Evolutionary conservation across 1,284 basidiomycete genomes (phyloP).

Genomic region (Leccinum solheimii): DNA sequence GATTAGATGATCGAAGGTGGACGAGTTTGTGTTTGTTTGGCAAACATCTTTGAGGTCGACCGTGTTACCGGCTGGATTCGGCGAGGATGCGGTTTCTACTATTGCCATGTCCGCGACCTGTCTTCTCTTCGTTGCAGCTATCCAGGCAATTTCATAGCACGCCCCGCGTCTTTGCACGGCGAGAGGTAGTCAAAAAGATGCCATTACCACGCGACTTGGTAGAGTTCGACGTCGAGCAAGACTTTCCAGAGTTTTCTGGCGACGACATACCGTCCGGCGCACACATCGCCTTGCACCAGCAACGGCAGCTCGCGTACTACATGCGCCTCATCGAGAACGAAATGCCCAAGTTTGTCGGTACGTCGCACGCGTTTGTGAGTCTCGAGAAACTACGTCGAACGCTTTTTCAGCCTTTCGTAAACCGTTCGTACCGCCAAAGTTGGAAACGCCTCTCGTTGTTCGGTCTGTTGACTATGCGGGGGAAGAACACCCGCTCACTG

Average conservation of each 20-base stretch:
- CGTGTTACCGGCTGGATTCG: background rate
- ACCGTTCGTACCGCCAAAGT: slow-evolving; percentile 66
- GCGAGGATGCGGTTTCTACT: slow-evolving; percentile 21
- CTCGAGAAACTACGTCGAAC: slow-evolving; percentile 12
- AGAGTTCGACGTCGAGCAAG: slow-evolving; percentile 32
- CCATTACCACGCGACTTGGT: slow-evolving; percentile 32
- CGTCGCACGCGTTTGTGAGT: slow-evolving; percentile 32
- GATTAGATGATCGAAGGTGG: slow-evolving; percentile 15
- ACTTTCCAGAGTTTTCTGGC: slow-evolving; percentile 43
- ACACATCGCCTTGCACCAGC: slow-evolving; percentile 67
- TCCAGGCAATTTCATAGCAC: slow-evolving; percentile 27
- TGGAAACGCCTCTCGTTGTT: slow-evolving; percentile 61
- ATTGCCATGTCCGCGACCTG: slow-evolving; percentile 15
- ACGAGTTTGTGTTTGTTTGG: slow-evolving; percentile 34
- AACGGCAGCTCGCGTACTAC: slow-evolving; percentile 71
- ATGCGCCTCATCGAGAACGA: slow-evolving; percentile 83
- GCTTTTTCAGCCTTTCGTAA: slow-evolving; percentile 65
- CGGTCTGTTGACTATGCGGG: slow-evolving; percentile 78
- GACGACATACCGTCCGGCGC: slow-evolving; percentile 68
- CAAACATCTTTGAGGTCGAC: slow-evolving; percentile 1
- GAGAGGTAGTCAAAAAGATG: slow-evolving; percentile 31
- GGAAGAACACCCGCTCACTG: slow-evolving; percentile 66
- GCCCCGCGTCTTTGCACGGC: slow-evolving; percentile 16
- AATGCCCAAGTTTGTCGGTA: slow-evolving; percentile 79
- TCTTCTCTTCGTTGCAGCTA: slow-evolving; percentile 8